Evolutionary conservation across 495 filamentous ascomycete species (phyloP).

Genomic region (Choiromyces venosus): DNA sequence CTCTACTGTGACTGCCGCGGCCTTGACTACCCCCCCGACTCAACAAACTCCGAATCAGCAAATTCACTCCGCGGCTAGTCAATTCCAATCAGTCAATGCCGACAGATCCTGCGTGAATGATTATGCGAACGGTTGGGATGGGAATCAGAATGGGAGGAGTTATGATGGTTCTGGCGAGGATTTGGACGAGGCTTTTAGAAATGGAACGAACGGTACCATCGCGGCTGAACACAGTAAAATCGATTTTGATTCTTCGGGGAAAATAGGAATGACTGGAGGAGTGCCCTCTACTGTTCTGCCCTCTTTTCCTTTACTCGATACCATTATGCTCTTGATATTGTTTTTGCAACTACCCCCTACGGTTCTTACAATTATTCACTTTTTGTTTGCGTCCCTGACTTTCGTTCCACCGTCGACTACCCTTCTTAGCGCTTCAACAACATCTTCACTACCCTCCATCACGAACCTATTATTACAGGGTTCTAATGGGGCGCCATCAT

Average conservation of each 20-base stretch:
- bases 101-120: constrained; percentile 20
- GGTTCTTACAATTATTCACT: constrained; percentile 81
- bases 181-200: constrained; percentile 27
- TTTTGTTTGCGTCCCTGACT: constrained; percentile 86
- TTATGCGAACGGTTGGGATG: constrained; percentile 34
- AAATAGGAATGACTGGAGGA: constrained; percentile 21
- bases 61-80: constrained; percentile 25
- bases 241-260: constrained; percentile 38
- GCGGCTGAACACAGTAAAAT: constrained; percentile 40
- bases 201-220: constrained; percentile 33
- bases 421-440: constrained; percentile 48
- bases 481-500: constrained; percentile 40
- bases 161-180: constrained; percentile 36
- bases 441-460: constrained; percentile 50
- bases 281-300: constrained; percentile 64
- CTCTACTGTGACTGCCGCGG: constrained; percentile 4
- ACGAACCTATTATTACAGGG: constrained; percentile 43
- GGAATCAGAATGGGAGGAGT: constrained; percentile 26
- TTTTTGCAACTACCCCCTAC: constrained; percentile 93
- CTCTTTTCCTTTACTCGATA: constrained; percentile 88
- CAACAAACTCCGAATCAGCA: constrained; percentile 27
- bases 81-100: constrained; percentile 31
- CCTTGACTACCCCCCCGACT: constrained; percentile 15
- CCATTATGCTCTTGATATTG: constrained; percentile 95
- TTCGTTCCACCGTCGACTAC: constrained; percentile 73